phyloP scores from a whole-genome alignment of 2,329 filamentous ascomycete genomes.

The Cladosporium austrohemisphaericum region DNA sequence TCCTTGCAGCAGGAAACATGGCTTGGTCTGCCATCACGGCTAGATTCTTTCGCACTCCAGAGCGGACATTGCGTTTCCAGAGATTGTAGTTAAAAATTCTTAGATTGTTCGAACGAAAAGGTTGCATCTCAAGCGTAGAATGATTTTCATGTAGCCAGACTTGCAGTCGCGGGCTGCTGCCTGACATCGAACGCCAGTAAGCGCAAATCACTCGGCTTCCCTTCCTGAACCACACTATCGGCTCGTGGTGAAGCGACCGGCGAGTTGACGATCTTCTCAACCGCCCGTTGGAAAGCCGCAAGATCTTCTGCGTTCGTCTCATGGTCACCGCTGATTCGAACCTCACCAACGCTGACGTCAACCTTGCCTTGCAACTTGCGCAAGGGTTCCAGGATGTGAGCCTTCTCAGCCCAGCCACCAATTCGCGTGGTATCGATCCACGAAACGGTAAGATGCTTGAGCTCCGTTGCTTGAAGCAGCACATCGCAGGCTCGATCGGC shows the following conservation, averaged over 20 bases:
- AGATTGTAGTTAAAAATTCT: no score
- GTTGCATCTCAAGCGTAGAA: no score
- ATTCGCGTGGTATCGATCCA: conserved; percentile 33
- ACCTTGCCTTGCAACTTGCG: conserved; percentile 16
- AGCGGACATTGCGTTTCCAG: no score
- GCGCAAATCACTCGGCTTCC: conserved; percentile 17
- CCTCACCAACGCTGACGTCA: conserved; percentile 17
- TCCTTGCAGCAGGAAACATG: no score
- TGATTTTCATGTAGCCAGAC: neutral
- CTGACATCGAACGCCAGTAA: conserved; percentile 29
- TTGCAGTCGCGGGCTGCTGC: conserved; percentile 19
- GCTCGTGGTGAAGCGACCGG: conserved; percentile 14
- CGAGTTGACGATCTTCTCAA: conserved; percentile 23
- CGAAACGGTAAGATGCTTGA: conserved; percentile 28
- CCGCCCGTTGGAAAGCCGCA: conserved; percentile 21
- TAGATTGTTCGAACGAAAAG: no score
- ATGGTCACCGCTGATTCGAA: conserved; percentile 27
- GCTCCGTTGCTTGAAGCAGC: conserved; percentile 21
- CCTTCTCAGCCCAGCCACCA: conserved; percentile 27
- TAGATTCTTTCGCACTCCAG: no score
- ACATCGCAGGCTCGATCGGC: conserved; percentile 30
- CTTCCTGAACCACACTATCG: conserved; percentile 15
- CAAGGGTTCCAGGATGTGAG: conserved; percentile 26
- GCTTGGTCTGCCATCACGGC: no score
- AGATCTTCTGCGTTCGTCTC: conserved; percentile 25